phyloP scores from a whole-genome alignment of 176 grass and related monocot genomes.

The Typha latifolia region DNA sequence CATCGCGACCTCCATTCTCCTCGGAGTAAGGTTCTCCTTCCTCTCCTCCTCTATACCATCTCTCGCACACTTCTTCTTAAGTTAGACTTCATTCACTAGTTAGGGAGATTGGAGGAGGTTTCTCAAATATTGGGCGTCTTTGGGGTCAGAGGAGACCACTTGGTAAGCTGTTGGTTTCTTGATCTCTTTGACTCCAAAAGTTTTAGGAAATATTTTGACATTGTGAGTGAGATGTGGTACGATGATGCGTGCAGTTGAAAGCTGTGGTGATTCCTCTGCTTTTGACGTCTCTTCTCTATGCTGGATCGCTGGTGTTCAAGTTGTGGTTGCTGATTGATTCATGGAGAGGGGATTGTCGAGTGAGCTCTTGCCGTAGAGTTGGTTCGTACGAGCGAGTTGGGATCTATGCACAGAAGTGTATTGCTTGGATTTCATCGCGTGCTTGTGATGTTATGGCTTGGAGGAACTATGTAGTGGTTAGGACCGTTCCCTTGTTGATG shows the following conservation, averaged over 20 bases:
- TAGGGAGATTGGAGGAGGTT: slow-evolving; percentile 13
- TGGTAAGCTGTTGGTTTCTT: slow-evolving; percentile 28
- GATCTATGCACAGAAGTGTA: slow-evolving; percentile 19
- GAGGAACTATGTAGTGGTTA: slow-evolving; percentile 78
- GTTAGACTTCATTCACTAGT: slow-evolving; percentile 12
- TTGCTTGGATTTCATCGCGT: slow-evolving; percentile 17
- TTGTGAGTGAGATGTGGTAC: neutral
- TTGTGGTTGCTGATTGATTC: slow-evolving; percentile 21
- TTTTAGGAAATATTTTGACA: neutral
- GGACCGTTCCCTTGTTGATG: slow-evolving; percentile 1
- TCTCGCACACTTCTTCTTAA: neutral
- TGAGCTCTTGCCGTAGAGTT: neutral
- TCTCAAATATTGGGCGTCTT: slow-evolving; percentile 41
- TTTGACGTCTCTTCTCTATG: slow-evolving; percentile 68
- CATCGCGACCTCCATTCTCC: slow-evolving; percentile 28
- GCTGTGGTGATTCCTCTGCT: slow-evolving; percentile 55
- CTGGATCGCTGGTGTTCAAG: slow-evolving; percentile 43
- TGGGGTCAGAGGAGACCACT: slow-evolving; percentile 50
- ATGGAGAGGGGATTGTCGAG: neutral
- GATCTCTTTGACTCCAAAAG: neutral
- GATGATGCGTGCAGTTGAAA: slow-evolving; percentile 37
- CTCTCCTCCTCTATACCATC: neutral
- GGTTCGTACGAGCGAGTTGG: slow-evolving; percentile 1
- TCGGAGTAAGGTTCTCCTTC: slow-evolving; percentile 28
- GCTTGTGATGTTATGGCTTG: slow-evolving; percentile 57